Conservation (phyloP, 306 rosid species). For the Senna siamea region DNA sequence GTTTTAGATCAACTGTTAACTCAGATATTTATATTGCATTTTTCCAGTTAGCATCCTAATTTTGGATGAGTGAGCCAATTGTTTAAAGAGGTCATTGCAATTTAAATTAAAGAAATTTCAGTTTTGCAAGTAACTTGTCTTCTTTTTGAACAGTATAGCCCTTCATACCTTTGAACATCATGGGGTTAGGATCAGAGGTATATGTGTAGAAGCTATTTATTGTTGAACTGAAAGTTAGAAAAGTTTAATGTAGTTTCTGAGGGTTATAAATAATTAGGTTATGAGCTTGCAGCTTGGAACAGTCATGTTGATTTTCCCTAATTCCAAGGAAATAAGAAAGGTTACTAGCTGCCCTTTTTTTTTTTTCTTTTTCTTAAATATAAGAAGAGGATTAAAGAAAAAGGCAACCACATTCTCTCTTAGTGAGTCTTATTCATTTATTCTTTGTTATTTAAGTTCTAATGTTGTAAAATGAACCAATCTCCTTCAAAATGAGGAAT, state of each 20-base stretch:
- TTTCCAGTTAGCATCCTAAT: not conserved
- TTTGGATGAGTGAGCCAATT: constrained; percentile 22
- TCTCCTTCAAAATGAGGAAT: not conserved
- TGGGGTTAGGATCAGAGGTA: not conserved
- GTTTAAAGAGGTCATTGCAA: constrained; percentile 21
- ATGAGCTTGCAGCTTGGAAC: constrained; percentile 1
- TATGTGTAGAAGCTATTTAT: constrained; percentile 5
- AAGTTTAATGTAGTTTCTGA: constrained; percentile 11
- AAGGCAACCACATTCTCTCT: not conserved
- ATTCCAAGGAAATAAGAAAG: not conserved
- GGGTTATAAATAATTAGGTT: not conserved
- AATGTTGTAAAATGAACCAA: not conserved
- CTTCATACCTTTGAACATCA: not conserved
- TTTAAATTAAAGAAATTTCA: constrained; percentile 1
- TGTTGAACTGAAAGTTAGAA: constrained; percentile 10
- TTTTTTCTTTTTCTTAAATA: not conserved
- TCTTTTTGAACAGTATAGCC: not conserved
- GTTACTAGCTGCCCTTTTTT: not conserved
- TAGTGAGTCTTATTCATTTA: not conserved
- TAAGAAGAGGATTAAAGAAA: not conserved
- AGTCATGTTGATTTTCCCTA: not conserved
- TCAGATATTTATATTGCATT: constrained; percentile 1
- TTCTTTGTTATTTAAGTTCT: not conserved
- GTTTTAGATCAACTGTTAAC: constrained; percentile 11
- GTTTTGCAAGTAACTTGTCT: constrained; percentile 4